Evolutionary conservation across 1,284 basidiomycete species (phyloP), one percentile per base, ranked within the genome.

Genomic region (Ustilago hordei): DNA sequence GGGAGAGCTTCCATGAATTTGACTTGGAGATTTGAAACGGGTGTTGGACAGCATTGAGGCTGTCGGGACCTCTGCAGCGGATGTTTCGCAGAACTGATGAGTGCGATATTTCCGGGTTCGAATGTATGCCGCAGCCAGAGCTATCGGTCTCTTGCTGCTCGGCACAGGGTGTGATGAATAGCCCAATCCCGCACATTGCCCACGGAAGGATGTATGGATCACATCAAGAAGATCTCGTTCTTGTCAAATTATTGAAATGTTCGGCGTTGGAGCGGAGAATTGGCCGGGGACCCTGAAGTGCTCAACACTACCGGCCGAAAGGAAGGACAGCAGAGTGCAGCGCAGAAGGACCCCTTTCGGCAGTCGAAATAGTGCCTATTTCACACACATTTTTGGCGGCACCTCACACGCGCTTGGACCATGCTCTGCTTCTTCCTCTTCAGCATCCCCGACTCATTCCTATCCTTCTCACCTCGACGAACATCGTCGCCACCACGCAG

Each of bases 171-270:
- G 64, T 54, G 17, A 75, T 53, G 36, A 62, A 35, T 34, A 75
- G 23, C 34, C 60, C 73, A 31, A 75, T 75, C 12, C 73, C 73
- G 52, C 73, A 75, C 73, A 75, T 75, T 2, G 35, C 43, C 31
- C 13, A 3, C 3, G 11, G 6, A 13, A 28, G 48, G 53, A 23
- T 38, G 34, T 13, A 15, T 15, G 35, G 17, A 38, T 11, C 15
- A n/a, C 9, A 28, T 17, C 15, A 11, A 23, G 19, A 38, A 55
- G 34, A 23, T 9, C 36, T 8, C 17, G 28, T 34, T 34, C 28
- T 52, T 52, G 13, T 55, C 7, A 36, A 53, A 23, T 60, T 60
- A 19, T 56, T 50, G 47, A 17, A 17, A n/a, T 35, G 13, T 19
- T 66, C 57, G 64, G 57, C 31, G 52, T 41, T 55, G 39, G 64